Evolutionary conservation across 148 eudicot genomes (phyloP).

Genomic region (Simmondsia chinensis): DNA sequence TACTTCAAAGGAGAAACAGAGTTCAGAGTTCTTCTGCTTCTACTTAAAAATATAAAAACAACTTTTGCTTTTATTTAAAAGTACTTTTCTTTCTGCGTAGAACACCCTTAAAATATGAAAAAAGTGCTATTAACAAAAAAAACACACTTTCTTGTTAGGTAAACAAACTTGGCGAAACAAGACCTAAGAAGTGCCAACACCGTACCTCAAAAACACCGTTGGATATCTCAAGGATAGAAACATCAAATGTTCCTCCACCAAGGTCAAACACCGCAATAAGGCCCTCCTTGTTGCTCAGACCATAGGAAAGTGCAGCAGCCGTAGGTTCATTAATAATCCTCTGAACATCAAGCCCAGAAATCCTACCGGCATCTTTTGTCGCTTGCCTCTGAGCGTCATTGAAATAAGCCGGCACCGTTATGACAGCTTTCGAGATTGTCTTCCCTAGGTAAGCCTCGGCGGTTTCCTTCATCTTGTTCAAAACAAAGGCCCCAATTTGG

Average conservation of each 20-base stretch:
- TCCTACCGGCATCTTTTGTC: constrained; percentile 91
- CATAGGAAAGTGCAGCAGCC: constrained; percentile 98
- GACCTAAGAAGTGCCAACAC: no score
- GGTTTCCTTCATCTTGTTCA: constrained; percentile 96
- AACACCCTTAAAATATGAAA: no score
- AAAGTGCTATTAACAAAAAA: neutral
- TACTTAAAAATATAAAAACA: no score
- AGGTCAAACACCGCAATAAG: constrained; percentile 94
- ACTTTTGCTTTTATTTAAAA: no score
- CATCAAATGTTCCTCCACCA: constrained; percentile 99
- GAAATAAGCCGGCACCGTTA: constrained; percentile 94
- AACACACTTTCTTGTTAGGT: neutral
- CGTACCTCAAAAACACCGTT: constrained; percentile 98
- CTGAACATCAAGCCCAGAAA: constrained; percentile 89
- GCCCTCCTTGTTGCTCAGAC: constrained; percentile 88
- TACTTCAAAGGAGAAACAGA: no score
- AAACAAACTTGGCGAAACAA: no score
- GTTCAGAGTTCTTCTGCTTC: no score
- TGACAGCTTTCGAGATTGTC: constrained; percentile 65
- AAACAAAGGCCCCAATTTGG: constrained; percentile 80
- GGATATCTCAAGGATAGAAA: constrained; percentile 88
- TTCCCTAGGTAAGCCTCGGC: constrained; percentile 93
- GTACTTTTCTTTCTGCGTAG: no score
- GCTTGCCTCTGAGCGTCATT: constrained; percentile 99
- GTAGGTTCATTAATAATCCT: constrained; percentile 97